Conservation (phyloP, 306 rosid genomes). For the Acacia crassicarpa region DNA sequence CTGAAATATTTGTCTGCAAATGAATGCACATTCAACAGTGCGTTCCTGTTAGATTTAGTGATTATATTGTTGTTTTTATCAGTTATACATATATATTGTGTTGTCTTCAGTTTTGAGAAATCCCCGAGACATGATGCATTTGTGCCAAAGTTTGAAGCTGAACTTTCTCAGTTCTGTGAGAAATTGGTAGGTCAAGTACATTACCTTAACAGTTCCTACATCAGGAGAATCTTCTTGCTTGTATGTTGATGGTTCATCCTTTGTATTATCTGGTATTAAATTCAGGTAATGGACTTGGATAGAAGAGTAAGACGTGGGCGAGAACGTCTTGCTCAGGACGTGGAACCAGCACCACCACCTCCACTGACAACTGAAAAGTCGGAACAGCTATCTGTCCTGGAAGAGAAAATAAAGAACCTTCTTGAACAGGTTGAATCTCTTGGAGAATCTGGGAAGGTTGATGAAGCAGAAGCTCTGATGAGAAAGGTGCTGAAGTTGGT, state of each 20-base stretch:
- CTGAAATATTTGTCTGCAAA: neutral
- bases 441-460: constrained; percentile 99
- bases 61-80: constrained; percentile 13
- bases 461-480: constrained; percentile 99
- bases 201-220: neutral
- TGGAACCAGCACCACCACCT: constrained; percentile 86
- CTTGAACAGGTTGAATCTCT: constrained; percentile 95
- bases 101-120: constrained; percentile 73
- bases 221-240: constrained; percentile 11
- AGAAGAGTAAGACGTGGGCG: constrained; percentile 96
- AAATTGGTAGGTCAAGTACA: constrained; percentile 64
- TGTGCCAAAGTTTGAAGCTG: constrained; percentile 91
- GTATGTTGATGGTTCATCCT: constrained; percentile 9
- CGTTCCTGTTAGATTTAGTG: constrained; percentile 9
- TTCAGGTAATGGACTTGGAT: constrained; percentile 95
- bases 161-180: constrained; percentile 93
- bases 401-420: constrained; percentile 96
- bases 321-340: constrained; percentile 97
- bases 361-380: constrained; percentile 85
- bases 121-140: constrained; percentile 87
- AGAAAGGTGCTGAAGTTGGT: constrained; percentile 68
- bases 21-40: neutral
- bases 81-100: constrained; percentile 4
- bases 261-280: constrained; percentile 14
- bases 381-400: constrained; percentile 81